Evolutionary conservation across 768 basidiomycete genomes (phyloP).

Genomic region (Suillus brevipes): DNA sequence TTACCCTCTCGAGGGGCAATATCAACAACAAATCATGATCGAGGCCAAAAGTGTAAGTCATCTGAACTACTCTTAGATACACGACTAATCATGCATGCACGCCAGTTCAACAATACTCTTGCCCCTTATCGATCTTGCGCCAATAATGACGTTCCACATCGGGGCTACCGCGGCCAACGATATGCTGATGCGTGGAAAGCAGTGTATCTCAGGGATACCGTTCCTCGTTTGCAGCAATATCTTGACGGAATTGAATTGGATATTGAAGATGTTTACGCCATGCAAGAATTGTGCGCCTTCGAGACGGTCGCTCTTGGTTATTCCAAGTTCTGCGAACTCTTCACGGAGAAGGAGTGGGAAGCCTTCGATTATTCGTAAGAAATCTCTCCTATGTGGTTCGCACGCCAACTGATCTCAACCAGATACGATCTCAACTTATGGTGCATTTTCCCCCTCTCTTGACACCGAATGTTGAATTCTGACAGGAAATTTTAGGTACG

Average conservation of each 20-base stretch:
- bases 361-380: constrained; percentile 81
- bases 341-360: constrained; percentile 87
- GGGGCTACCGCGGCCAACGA: constrained; percentile 50
- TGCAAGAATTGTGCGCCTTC: constrained; percentile 80
- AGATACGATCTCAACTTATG: constrained; percentile 9
- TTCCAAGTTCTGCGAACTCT: constrained; percentile 84
- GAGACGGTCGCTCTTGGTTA: constrained; percentile 90
- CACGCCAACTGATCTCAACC: not conserved
- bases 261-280: constrained; percentile 63
- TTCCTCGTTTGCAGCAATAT: constrained; percentile 51
- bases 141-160: constrained; percentile 48
- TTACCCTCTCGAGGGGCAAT: constrained; percentile 44
- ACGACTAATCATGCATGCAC: not conserved
- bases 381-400: not conserved
- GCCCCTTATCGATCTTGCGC: constrained; percentile 50
- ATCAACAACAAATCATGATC: constrained; percentile 44
- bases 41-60: constrained; percentile 35
- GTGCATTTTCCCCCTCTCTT: constrained; percentile 12
- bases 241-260: constrained; percentile 59
- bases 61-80: constrained; percentile 11
- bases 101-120: constrained; percentile 49
- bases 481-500: constrained; percentile 40
- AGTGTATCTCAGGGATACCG: constrained; percentile 67
- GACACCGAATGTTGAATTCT: not conserved
- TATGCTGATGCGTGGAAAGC: constrained; percentile 63